Evolutionary conservation across 176 grass and related monocot genomes (phyloP).

Genomic region (Oryza nivara): DNA sequence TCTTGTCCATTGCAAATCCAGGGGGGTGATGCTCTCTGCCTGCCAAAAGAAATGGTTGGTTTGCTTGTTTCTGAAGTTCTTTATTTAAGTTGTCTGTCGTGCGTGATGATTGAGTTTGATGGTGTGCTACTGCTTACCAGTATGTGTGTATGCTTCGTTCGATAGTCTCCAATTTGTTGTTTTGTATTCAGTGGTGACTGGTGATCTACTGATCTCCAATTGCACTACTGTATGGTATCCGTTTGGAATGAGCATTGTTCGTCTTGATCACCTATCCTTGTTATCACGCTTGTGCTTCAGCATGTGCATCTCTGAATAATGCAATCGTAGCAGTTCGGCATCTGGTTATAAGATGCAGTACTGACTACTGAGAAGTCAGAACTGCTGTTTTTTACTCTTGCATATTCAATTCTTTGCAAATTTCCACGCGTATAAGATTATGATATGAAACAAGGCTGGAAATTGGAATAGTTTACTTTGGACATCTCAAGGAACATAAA

Average conservation of each 20-base stretch:
- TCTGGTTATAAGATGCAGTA: too few relatives aligned
- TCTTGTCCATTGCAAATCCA: background rate
- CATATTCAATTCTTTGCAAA: too few relatives aligned
- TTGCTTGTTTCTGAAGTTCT: slow-evolving; percentile 4
- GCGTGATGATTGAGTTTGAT: background rate
- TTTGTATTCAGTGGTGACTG: background rate
- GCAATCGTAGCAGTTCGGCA: background rate
- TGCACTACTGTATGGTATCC: background rate
- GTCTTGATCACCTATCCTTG: background rate
- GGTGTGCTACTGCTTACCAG: background rate
- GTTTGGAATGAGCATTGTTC: background rate
- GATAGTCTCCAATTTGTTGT: background rate
- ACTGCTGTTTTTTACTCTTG: background rate
- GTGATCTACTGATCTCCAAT: background rate
- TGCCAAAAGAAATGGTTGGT: background rate
- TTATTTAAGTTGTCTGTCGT: background rate
- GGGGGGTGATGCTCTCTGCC: background rate
- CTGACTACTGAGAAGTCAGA: background rate
- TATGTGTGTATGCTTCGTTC: background rate
- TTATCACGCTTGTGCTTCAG: background rate
- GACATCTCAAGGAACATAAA: slow-evolving; percentile 1
- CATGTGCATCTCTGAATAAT: background rate
- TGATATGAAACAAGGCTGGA: background rate
- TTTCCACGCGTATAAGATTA: too few relatives aligned
- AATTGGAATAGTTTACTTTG: background rate